A percentile compares a stretch with the other conserved stretches of the same genome.
These are phyloP conservation scores for Fonsecaea pedrosoi DNA, from an alignment of 2,329 filamentous ascomycete genomes.

Conservation along the genomic window DNA sequence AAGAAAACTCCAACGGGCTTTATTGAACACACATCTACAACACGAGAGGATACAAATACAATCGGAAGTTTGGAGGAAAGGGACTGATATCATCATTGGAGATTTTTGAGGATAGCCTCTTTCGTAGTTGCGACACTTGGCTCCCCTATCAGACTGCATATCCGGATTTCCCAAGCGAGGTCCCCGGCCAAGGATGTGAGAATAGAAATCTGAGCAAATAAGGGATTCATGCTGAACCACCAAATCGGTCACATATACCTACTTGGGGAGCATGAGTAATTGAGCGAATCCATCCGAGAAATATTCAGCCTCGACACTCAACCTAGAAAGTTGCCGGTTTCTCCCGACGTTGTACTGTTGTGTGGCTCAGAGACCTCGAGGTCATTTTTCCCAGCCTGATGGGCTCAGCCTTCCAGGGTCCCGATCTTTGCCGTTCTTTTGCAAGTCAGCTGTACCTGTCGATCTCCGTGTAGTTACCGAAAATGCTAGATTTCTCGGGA, in stretches of 20 bases:
- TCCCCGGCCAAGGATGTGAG: not conserved
- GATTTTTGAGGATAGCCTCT: not conserved
- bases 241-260: slow-evolving; percentile 12
- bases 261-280: slow-evolving; percentile 7
- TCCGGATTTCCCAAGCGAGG: slow-evolving; percentile 17
- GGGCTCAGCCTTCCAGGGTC: slow-evolving; percentile 18
- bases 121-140: not conserved
- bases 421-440: slow-evolving; percentile 19
- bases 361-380: not conserved
- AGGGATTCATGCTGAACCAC: not conserved
- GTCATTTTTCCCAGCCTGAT: slow-evolving; percentile 2
- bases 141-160: slow-evolving; percentile 14
- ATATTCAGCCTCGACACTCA: slow-evolving; percentile 16
- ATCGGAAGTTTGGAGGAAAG: not conserved
- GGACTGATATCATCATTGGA: slow-evolving; percentile 9
- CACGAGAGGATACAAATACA: not conserved
- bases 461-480: slow-evolving; percentile 10
- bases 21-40: not conserved
- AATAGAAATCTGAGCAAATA: slow-evolving; percentile 7
- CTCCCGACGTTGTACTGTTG: slow-evolving; percentile 16
- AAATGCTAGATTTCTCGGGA: slow-evolving; percentile 1
- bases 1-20: not conserved
- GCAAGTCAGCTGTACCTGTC: slow-evolving; percentile 19
- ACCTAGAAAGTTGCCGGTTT: slow-evolving; percentile 16
- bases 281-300: not conserved